A percentile compares a stretch with the other conserved stretches of the same genome.
Conservation (phyloP, 306 rosid species). For the Lathyrus aphaca region DNA sequence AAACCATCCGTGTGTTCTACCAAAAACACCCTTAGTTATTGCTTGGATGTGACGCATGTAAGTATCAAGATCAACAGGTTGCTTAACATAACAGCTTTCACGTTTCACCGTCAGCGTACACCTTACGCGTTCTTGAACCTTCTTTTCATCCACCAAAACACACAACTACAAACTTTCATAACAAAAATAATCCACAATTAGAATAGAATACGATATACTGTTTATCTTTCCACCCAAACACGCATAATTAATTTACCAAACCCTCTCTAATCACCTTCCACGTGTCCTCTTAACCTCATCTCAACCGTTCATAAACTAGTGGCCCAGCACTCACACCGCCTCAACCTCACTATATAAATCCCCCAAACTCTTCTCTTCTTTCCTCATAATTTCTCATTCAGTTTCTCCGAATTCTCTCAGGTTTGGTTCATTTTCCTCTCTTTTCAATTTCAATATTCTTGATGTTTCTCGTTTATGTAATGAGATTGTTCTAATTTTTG, state of each 20-base stretch:
- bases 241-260: neutral
- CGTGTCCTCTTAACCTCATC: neutral
- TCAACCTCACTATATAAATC: conserved; percentile 11
- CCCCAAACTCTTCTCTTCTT: no score
- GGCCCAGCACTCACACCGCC: conserved; percentile 14
- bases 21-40: neutral
- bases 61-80: neutral
- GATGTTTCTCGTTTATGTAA: no score
- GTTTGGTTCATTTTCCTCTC: neutral
- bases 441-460: no score
- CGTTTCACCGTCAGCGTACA: neutral
- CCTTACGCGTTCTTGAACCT: neutral
- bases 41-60: neutral
- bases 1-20: no score
- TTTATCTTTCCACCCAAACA: conserved; percentile 1
- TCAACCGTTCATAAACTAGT: conserved; percentile 3
- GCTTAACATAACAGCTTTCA: neutral
- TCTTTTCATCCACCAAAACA: neutral
- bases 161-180: no score
- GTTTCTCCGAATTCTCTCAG: neutral
- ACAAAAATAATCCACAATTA: no score
- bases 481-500: no score
- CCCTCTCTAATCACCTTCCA: neutral
- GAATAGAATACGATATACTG: neutral
- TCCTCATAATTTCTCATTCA: neutral